Percentiles rank a stretch among this genome's conserved stretches.
These are phyloP conservation scores for Scheffersomyces spartinae DNA, from an alignment of 805 yeast species.

Conservation along the genomic window DNA sequence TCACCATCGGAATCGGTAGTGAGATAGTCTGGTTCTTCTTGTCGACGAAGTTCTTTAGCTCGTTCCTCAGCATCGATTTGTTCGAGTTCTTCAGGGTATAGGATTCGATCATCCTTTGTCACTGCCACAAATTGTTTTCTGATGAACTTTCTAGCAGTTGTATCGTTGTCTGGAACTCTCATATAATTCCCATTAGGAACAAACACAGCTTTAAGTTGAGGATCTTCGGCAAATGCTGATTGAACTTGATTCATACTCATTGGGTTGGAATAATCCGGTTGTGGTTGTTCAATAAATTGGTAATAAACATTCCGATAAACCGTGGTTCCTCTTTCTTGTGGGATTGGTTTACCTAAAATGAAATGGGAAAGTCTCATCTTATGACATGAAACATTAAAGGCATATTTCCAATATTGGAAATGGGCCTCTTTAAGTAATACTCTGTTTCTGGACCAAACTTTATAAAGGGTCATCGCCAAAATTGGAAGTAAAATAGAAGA, in stretches of 20 bases:
- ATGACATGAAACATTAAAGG: slow-evolving; percentile 43
- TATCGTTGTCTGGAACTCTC: slow-evolving; percentile 81
- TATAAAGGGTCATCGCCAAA: no score
- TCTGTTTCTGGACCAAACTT: no score
- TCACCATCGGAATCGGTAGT: slow-evolving; percentile 31
- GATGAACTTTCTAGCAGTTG: slow-evolving; percentile 52
- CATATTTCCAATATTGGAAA: slow-evolving; percentile 57
- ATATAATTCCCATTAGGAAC: slow-evolving; percentile 74
- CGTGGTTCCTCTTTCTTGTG: slow-evolving; percentile 61
- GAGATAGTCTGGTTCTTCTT: no score
- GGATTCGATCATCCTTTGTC: slow-evolving; percentile 60
- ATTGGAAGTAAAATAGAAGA: no score
- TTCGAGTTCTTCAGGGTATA: slow-evolving; percentile 19
- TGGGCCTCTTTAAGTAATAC: no score
- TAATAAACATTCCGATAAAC: slow-evolving; percentile 41
- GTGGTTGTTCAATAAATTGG: slow-evolving; percentile 24
- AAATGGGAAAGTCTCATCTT: slow-evolving; percentile 72
- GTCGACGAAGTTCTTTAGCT: slow-evolving; percentile 6
- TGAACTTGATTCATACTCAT: slow-evolving; percentile 49
- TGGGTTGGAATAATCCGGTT: slow-evolving; percentile 51
- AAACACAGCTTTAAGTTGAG: slow-evolving; percentile 40
- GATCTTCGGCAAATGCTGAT: slow-evolving; percentile 37
- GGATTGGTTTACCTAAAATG: slow-evolving; percentile 47
- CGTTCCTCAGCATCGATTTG: slow-evolving; percentile 2
- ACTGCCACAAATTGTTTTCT: slow-evolving; percentile 71